These are phyloP conservation scores for Paramecium bursaria DNA, from an alignment of 73 alveolate species.

Conservation along the genomic window DNA sequence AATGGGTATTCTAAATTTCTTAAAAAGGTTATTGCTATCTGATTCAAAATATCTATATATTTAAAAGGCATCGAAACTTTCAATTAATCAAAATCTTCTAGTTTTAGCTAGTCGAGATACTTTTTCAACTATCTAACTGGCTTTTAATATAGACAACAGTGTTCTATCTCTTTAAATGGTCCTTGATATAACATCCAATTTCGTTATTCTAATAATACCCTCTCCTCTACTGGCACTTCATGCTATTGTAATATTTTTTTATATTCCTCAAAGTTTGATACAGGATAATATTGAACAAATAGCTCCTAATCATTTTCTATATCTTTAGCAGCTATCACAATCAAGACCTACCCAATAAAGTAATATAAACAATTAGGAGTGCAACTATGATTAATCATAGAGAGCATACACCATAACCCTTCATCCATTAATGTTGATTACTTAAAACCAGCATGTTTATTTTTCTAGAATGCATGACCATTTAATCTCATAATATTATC, in stretches of 20 bases:
- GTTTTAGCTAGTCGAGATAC: neutral
- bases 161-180: constrained; percentile 19
- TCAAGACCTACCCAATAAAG: constrained; percentile 2
- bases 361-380: constrained; percentile 50
- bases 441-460: neutral
- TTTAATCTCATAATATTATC: constrained; percentile 9
- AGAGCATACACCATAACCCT: constrained; percentile 15
- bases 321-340: constrained; percentile 24
- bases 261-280: constrained; percentile 18
- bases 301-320: constrained; percentile 41
- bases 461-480: constrained; percentile 21
- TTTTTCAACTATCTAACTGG: neutral
- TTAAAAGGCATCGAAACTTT: neutral
- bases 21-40: neutral
- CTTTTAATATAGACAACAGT: neutral
- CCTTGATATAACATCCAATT: constrained; percentile 8
- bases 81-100: neutral
- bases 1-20: neutral
- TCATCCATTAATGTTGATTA: constrained; percentile 18
- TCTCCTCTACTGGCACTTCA: constrained; percentile 9
- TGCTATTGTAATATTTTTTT: constrained; percentile 11
- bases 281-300: constrained; percentile 43
- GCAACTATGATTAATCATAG: constrained; percentile 30
- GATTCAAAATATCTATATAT: neutral
- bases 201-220: neutral